A percentile compares a stretch with the other conserved stretches of the same genome.
These are phyloP conservation scores for Xerocomellus intermedius DNA, from an alignment of 768 basidiomycete genomes.

Conservation along the genomic window DNA sequence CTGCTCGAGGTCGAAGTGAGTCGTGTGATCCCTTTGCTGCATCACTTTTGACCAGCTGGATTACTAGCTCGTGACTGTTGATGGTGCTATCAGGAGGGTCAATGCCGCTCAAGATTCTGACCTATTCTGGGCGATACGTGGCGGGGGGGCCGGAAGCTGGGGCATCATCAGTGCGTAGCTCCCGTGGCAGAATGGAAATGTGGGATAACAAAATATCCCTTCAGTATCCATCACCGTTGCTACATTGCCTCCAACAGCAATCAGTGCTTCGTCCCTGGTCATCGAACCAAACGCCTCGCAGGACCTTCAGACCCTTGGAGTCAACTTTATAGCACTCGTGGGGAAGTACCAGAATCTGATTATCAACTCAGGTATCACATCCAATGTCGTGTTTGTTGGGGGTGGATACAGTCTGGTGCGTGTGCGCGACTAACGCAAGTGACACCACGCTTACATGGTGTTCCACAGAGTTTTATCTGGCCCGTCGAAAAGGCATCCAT, in stretches of 20 bases:
- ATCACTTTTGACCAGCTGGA: not conserved
- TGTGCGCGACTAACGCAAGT: too few relatives aligned
- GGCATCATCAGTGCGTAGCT: conserved; percentile 38
- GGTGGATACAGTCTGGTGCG: conserved; percentile 9
- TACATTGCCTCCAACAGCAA: conserved; percentile 1
- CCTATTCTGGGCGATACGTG: too few relatives aligned
- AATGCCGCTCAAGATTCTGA: conserved; percentile 41
- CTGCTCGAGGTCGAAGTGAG: conserved; percentile 40
- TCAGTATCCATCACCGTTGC: conserved; percentile 19
- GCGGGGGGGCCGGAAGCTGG: too few relatives aligned
- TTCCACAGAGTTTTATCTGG: conserved; percentile 10
- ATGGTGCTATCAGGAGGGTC: conserved; percentile 37
- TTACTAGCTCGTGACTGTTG: conserved; percentile 38
- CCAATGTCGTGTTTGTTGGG: not conserved
- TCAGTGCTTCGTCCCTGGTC: conserved; percentile 7
- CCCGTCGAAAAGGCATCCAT: conserved; percentile 2
- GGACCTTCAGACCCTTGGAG: conserved; percentile 6
- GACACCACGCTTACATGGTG: not conserved
- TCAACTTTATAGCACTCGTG: conserved; percentile 15
- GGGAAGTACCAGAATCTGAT: conserved; percentile 18
- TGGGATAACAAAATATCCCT: not conserved
- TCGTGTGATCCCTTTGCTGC: too few relatives aligned
- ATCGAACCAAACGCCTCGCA: conserved; percentile 13
- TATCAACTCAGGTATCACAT: conserved; percentile 8
- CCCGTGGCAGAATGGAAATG: not conserved